Base-by-base conservation (phyloP, 192 early-diverging fungal species). In the Podochytrium sp. region DNA sequence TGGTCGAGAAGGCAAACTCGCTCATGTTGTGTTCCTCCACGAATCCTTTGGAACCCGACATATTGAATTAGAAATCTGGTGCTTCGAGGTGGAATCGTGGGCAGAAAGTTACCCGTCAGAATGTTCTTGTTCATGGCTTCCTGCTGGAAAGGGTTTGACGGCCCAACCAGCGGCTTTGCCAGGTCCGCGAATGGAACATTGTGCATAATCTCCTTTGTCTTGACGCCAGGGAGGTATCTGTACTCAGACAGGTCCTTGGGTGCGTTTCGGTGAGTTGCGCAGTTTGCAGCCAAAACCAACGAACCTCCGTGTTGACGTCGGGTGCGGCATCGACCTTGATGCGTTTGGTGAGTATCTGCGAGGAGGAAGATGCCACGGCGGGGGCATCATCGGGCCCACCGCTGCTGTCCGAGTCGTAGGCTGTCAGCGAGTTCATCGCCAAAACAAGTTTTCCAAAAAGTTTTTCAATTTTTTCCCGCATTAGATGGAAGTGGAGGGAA, bases 1-100 rank as follows among this genome's bases (percentile, higher is more conserved):
- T 91, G 39, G 88, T 86, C 32, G 91, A 84, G 59, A 99, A 99
- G 69, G 87, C 82, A 59, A 74, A 60, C 60, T 94, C 91, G 5
- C 85, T 85, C 72, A 92, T 89, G 30, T 82, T 83, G 66, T 91
- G 86, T 62, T 89, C 82, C 73, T 96, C 92, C 10, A 94, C 88
- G 73, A 90, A 92, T n/a, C 95, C 95, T 67, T 84, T 16, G 39
- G 5, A 7, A 7, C 30, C 34, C 51, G 38, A 29, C 25, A 47
- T 1, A 32, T 16, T 62, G 29, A 65, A 55, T 53, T 35, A 40
- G 49, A 35, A 12, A 76, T 73, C 23, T 40, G 38, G 23, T 59
- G 74, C n/a, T 77, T 49, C 7, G 27, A 39, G 4, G 65, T 5
- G 3, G n/a, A 64, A 59, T 0, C 18, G 20, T 40, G 35, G 62